Base-by-base conservation (phyloP, 495 filamentous ascomycete species). In the Elaphomyces granulatus region DNA sequence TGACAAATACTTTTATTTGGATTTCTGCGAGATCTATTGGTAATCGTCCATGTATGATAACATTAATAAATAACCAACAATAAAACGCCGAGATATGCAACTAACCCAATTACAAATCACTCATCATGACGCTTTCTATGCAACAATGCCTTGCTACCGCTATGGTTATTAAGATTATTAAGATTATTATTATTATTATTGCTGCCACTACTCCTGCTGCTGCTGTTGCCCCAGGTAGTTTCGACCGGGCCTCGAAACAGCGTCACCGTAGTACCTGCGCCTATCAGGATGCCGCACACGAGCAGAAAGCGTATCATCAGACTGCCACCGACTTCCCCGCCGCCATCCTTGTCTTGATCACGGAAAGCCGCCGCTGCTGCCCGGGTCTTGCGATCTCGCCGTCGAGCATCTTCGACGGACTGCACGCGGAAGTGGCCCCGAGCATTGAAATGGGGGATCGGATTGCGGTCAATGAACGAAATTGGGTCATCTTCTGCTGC, bases 401-500 rank as follows among this genome's bases (percentile, higher is more conserved):
- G 52, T 36, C 74, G 59, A 48, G 55, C 55, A 55, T 81, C 73
- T 52, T 83, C 69, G 36, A 76, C 72, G 41, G 69, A 58, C 49
- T 77, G 81, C 28, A 72, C 80, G 44, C 73, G 64, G 45, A 77
- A 80, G 58, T 92, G 84, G 14, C 72, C 72, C 32, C 66, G 64
- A 7, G 74, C 70, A 60, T 80, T 70, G 34, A 77, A 80, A 68
- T 83, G 68, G 47, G 67, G 58, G 3, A 81, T 63, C 16, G 77
- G 64, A 49, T 74, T 65, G 39, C 70, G 47, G 35, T 59, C 34
- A 47, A 67, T 68, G 46, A 57, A 73, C 44, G 45, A 57, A 38
- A 40, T 59, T 41, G 60, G 64, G 58, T 55, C 69, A 46, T 55
- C 66, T 32, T 51, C 52, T 31, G 52, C 33, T 18, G 49, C 31